A percentile compares a stretch with the other conserved stretches of the same genome.
phyloP scores from a whole-genome alignment of 805 yeast genomes.

The Candida tibetensis region DNA sequence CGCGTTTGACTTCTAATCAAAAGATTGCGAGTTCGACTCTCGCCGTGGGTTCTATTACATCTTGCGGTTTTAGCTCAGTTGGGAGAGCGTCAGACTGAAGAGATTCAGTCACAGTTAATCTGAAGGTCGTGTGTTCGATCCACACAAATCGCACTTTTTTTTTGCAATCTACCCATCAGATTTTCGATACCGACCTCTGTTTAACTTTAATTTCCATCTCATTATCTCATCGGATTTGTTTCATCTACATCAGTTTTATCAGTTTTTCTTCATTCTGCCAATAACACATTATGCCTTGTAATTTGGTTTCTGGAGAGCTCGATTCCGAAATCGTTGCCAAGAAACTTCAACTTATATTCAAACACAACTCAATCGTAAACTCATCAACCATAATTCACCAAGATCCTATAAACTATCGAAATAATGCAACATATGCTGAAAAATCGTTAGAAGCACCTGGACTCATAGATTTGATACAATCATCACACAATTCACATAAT shows the following conservation, averaged over 20 bases:
- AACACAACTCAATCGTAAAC: neutral
- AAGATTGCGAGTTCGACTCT: constrained; percentile 24
- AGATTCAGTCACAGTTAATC: constrained; percentile 40
- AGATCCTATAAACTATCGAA: neutral
- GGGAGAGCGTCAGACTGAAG: constrained; percentile 42
- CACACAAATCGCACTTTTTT: constrained; percentile 45
- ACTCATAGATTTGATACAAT: neutral
- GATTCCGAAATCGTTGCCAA: neutral
- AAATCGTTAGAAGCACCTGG: neutral
- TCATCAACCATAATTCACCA: neutral
- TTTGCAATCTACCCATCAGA: neutral
- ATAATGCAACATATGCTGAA: neutral
- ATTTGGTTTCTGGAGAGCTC: neutral
- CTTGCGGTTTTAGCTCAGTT: constrained; percentile 34
- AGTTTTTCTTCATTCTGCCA: too few relatives aligned
- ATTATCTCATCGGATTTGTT: too few relatives aligned
- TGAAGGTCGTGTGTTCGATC: constrained; percentile 90
- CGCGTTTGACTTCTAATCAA: constrained; percentile 40
- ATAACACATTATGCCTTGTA: neutral
- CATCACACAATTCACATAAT: neutral
- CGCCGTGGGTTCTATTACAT: constrained; percentile 18
- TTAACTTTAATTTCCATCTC: neutral
- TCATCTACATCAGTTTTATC: too few relatives aligned
- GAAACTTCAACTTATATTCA: neutral
- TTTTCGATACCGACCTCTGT: neutral